A percentile compares a stretch with the other conserved stretches of the same genome.
Conservation (phyloP, 108 stramenopile genomes). For the Nitzschia sp. region DNA sequence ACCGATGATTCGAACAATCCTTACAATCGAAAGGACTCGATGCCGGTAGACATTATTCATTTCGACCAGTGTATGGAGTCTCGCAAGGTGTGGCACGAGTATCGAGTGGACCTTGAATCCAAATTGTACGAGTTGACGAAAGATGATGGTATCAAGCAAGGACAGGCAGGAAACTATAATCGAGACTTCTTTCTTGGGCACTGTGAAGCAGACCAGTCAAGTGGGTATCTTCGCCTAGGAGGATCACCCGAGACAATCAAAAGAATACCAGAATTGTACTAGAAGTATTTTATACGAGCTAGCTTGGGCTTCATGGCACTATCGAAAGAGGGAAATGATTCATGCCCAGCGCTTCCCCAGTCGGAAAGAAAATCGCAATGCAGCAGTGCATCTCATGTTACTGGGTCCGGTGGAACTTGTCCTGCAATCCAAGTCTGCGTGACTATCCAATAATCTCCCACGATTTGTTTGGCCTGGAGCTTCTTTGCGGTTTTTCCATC, state of each 20-base stretch:
- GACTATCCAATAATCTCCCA: conserved; percentile 19
- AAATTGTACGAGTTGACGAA: conserved; percentile 35
- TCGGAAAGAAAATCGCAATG: no score
- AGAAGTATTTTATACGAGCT: not conserved
- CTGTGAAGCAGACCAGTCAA: conserved; percentile 41
- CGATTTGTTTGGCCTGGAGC: conserved; percentile 22
- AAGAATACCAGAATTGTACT: conserved; percentile 32
- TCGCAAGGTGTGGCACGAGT: conserved; percentile 47
- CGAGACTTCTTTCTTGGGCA: conserved; percentile 59
- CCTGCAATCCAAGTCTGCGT: conserved; percentile 22
- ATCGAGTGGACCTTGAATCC: conserved; percentile 52
- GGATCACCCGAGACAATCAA: conserved; percentile 23
- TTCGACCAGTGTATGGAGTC: conserved; percentile 59
- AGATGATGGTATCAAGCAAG: conserved; percentile 31
- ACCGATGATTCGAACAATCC: conserved; percentile 28
- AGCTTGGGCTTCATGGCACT: not conserved
- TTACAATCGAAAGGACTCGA: conserved; percentile 12
- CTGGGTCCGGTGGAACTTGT: not conserved
- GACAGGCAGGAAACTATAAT: conserved; percentile 41
- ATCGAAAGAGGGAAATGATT: no score
- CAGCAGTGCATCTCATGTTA: no score
- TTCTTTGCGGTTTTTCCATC: conserved; percentile 7
- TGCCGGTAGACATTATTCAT: conserved; percentile 38
- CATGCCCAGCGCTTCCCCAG: no score
- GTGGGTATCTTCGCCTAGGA: conserved; percentile 41